These are phyloP conservation scores for Aphanomyces cochlioides DNA, from an alignment of 352 stramenopile species.

Conservation along the genomic window DNA sequence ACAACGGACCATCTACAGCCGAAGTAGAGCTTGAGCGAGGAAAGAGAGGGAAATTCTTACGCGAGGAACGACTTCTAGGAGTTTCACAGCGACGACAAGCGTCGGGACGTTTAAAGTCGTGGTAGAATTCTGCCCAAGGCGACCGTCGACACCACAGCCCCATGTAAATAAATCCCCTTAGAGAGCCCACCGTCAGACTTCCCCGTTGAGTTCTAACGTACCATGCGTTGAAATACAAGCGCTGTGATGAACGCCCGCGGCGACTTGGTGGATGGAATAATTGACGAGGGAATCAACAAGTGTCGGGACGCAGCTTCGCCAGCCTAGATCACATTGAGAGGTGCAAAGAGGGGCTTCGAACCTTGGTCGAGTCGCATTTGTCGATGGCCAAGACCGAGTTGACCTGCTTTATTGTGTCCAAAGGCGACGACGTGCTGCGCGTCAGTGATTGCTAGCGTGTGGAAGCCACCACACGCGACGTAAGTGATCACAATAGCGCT, in stretches of 20 bases:
- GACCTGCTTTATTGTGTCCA: slow-evolving; percentile 75
- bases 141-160: slow-evolving; percentile 66
- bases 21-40: neutral
- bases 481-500: slow-evolving; percentile 59
- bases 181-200: neutral
- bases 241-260: slow-evolving; percentile 69
- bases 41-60: neutral
- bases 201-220: neutral
- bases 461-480: slow-evolving; percentile 57
- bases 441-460: slow-evolving; percentile 74
- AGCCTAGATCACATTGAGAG: slow-evolving; percentile 38
- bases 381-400: slow-evolving; percentile 61
- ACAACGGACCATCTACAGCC: slow-evolving; percentile 50
- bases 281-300: slow-evolving; percentile 48
- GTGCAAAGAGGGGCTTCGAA: neutral
- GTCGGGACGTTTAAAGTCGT: slow-evolving; percentile 44
- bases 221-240: slow-evolving; percentile 67
- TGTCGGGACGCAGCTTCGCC: slow-evolving; percentile 62
- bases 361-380: slow-evolving; percentile 47
- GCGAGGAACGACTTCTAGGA: slow-evolving; percentile 37
- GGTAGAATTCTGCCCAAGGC: slow-evolving; percentile 44
- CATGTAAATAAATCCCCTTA: slow-evolving; percentile 59
- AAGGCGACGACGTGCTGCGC: slow-evolving; percentile 71
- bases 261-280: slow-evolving; percentile 62
- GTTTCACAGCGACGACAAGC: slow-evolving; percentile 40